Evolutionary conservation across 2,329 filamentous ascomycete species (phyloP), one percentile per base, ranked within the genome.

Genomic region (Penicillium freii): DNA sequence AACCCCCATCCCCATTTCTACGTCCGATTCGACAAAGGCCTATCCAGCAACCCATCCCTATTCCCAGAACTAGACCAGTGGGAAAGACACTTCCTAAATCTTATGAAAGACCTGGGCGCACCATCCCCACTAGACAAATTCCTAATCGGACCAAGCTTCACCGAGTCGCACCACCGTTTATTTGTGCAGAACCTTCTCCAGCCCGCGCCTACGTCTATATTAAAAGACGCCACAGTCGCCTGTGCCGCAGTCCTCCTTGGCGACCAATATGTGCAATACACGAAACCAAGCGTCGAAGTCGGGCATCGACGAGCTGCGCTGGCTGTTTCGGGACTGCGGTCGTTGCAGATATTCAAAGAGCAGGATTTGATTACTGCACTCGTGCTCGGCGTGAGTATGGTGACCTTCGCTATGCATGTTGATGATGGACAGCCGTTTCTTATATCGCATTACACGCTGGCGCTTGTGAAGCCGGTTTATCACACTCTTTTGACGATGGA

Each of bases 371-470:
- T 45, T 7, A 61, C 49, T 2, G 54, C 55, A 7, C n/a, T 64
- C 0, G 21, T 59, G 1, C 50, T 64, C 13, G 57, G 58, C 11
- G 54, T 64, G 29, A 36, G 60, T 19, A 54, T 64, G 58, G 42
- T 61, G 1, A 64, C 60, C 17, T 62, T 64, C 38, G 62, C 62
- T 15, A 59, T 64, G 62, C 62, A 64, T 52, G 58, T 64, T 11
- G 42, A 39, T 11, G 36, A 61, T 31, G 62, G 62, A n/a, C 58
- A 62, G 27, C 48, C 58, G 0, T 54, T 49, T 43, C 36, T 62
- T 13, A 62, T 64, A 31, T 58, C 60, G 2, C 62, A 48, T 15
- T 61, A 60, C 5, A 64, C 58, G 0, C 25, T 64, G 19, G 51
- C 27, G 19, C 54, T 64, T 6, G 49, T 64, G 3, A 61, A 61